Evolutionary conservation across 1,284 basidiomycete species (phyloP).

Genomic region (Ceratobasidium sp.): DNA sequence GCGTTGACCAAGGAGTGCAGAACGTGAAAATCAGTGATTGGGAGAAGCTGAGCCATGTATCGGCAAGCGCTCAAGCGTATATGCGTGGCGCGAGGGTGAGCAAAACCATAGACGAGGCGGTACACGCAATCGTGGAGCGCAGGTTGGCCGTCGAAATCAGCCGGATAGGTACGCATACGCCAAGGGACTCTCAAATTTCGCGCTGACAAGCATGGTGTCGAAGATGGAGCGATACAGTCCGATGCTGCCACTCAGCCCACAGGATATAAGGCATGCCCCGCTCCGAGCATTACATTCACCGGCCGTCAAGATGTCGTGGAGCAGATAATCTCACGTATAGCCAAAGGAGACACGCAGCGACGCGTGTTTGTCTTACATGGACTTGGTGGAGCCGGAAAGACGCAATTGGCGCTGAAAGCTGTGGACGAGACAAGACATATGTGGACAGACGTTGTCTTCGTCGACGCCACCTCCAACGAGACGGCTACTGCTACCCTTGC

Average conservation of each 20-base stretch:
- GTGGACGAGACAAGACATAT: neutral
- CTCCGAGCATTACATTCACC: neutral
- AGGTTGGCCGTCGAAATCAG: neutral
- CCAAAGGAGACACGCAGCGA: neutral
- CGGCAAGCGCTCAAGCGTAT: neutral
- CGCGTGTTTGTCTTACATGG: constrained; percentile 23
- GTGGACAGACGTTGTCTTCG: constrained; percentile 6
- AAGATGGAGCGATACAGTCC: neutral
- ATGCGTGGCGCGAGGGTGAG: neutral
- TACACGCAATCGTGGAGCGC: neutral
- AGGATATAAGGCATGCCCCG: neutral
- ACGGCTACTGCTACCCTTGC: neutral
- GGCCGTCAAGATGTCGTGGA: neutral
- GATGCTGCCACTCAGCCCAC: too few species aligned
- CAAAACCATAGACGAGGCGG: neutral
- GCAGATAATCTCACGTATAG: neutral
- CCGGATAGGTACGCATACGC: neutral
- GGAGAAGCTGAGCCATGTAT: neutral
- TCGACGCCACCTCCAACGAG: constrained; percentile 31
- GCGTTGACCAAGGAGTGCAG: constrained; percentile 12
- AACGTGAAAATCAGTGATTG: neutral
- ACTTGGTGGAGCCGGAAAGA: constrained; percentile 25
- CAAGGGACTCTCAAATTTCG: neutral
- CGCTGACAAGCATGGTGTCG: too few species aligned
- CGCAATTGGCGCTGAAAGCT: constrained; percentile 17